Evolutionary conservation across 2,329 filamentous ascomycete species (phyloP), one percentile per base, ranked within the genome.

Genomic region (Venturia pyrina): DNA sequence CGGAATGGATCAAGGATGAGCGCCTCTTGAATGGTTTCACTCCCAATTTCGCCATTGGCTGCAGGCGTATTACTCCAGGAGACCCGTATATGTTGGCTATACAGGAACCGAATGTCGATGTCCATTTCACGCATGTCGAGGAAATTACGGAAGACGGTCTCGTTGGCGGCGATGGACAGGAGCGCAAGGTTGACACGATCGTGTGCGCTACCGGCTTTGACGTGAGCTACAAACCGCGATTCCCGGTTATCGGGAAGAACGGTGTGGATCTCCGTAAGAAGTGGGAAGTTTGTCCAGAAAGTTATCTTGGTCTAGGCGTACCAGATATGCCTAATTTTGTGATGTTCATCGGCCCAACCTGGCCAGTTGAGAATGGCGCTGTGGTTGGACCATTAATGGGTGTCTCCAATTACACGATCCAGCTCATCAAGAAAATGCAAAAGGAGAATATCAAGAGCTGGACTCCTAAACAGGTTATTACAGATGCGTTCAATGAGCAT

Each of bases 1-100:
- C 73, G 15, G 79, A 83, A 67, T 77, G 76, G 64, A 81, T 84
- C 70, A 82, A 81, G 67, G 72, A 80, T 63, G 69, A 73, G 2
- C 71, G 72, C 1, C 72, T 82, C 15, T 69, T 73, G 34, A 75
- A 80, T 11, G 76, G 75, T 41, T 76, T 82, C 65, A 80, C 81
- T 37, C 80, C 79, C 1, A 78, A 78, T 65, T 80, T 79, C 70
- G 73, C 73, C 24, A 72, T 77, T 8, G 77, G 78, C 13, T 80
- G 78, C 67, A 71, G 77, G n/a, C 71, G 78, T 62, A 69, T 75
- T 0, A 80, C 78, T 0, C 78, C 78, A 6, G 78, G 77, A 5
- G 74, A 74, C 7, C 76, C 77, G 15, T 81, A 78, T 65, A 72
- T 81, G 37, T 73, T 79, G 69, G 74, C 76, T 0, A 71, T 80